Conservation (phyloP, 2,329 filamentous ascomycete species). For the Ascochyta pisi region DNA sequence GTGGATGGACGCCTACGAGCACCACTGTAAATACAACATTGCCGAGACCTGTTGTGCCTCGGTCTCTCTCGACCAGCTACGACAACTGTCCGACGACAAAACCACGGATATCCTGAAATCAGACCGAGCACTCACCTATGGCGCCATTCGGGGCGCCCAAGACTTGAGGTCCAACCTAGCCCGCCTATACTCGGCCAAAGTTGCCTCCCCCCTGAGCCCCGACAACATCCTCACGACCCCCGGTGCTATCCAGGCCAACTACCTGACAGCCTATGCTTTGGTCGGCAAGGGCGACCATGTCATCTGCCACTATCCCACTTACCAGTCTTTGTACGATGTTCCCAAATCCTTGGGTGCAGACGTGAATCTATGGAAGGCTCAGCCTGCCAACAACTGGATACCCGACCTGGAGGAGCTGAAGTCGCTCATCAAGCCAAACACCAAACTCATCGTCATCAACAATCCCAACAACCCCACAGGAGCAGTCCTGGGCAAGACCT, state of each 20-base stretch:
- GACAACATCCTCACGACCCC: slow-evolving; percentile 78
- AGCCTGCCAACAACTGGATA: slow-evolving; percentile 68
- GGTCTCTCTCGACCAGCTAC: slow-evolving; percentile 73
- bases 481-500: slow-evolving; percentile 67
- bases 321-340: slow-evolving; percentile 79
- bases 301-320: slow-evolving; percentile 85
- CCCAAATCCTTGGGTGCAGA: slow-evolving; percentile 77
- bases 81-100: slow-evolving; percentile 64
- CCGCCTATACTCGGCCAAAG: slow-evolving; percentile 67
- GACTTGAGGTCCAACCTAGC: slow-evolving; percentile 70
- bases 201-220: slow-evolving; percentile 54
- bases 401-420: slow-evolving; percentile 72
- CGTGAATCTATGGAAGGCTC: slow-evolving; percentile 77
- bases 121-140: slow-evolving; percentile 72
- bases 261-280: slow-evolving; percentile 76
- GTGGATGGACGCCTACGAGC: slow-evolving; percentile 66
- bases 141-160: slow-evolving; percentile 72
- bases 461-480: slow-evolving; percentile 88
- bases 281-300: slow-evolving; percentile 80
- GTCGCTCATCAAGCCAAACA: slow-evolving; percentile 69
- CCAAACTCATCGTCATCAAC: slow-evolving; percentile 73
- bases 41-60: slow-evolving; percentile 81
- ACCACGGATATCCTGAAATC: slow-evolving; percentile 56
- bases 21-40: slow-evolving; percentile 68
- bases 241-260: slow-evolving; percentile 86